A percentile compares a stretch with the other conserved stretches of the same genome.
Evolutionary conservation across 257 asterid species (phyloP).

Genomic region (Solanum ossicruentum): DNA sequence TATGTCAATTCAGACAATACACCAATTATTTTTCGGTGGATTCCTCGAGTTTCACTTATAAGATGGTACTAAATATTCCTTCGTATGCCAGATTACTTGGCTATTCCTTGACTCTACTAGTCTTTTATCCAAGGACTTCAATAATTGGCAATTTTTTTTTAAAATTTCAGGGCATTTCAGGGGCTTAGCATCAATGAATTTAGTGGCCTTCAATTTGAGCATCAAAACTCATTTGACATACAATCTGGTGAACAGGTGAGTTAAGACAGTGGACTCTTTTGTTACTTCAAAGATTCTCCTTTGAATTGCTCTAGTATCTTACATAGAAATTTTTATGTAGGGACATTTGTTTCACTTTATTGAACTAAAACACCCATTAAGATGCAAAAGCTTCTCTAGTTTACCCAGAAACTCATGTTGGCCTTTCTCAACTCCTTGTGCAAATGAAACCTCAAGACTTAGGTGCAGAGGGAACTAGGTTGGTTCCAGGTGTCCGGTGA

Average conservation of each 20-base stretch:
- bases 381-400: neutral
- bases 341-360: neutral
- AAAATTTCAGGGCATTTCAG: slow-evolving; percentile 77
- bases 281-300: neutral
- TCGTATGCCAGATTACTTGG: neutral
- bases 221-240: slow-evolving; percentile 59
- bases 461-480: neutral
- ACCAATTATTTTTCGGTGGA: slow-evolving; percentile 87
- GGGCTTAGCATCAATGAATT: slow-evolving; percentile 94
- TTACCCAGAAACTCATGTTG: neutral
- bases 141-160: neutral
- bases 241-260: slow-evolving; percentile 95
- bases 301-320: neutral
- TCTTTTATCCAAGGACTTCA: neutral
- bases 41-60: slow-evolving; percentile 86
- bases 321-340: neutral
- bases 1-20: slow-evolving; percentile 87
- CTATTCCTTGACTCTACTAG: neutral
- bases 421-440: neutral
- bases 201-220: slow-evolving; percentile 81
- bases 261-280: neutral
- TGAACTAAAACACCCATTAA: neutral
- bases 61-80: slow-evolving; percentile 46
- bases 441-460: neutral
- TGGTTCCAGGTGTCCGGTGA: neutral